A percentile compares a stretch with the other conserved stretches of the same genome.
Evolutionary conservation across 2,329 filamentous ascomycete genomes (phyloP).

Genomic region (Ophiostoma populinum): DNA sequence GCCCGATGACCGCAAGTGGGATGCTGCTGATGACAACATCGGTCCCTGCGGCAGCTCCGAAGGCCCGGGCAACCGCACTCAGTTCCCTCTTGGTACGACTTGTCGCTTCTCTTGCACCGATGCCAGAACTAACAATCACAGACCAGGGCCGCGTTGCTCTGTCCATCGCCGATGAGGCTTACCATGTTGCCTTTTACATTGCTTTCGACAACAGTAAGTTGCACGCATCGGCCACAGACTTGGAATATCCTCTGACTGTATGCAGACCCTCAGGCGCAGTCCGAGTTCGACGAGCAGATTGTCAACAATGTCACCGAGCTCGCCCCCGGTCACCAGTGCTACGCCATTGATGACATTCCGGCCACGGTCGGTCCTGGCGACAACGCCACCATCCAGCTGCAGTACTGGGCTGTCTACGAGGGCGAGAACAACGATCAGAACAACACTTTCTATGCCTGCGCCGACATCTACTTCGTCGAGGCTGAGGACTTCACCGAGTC

Average conservation of each 20-base stretch:
- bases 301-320: slow-evolving; percentile 16
- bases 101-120: no score
- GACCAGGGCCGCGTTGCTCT: slow-evolving; percentile 10
- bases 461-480: slow-evolving; percentile 16
- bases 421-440: slow-evolving; percentile 13
- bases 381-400: slow-evolving; percentile 21
- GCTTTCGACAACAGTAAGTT: slow-evolving; percentile 21
- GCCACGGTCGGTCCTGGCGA: slow-evolving; percentile 14
- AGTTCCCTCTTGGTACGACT: slow-evolving; percentile 31
- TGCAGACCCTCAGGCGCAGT: slow-evolving; percentile 17
- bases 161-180: slow-evolving; percentile 11
- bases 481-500: slow-evolving; percentile 14
- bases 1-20: slow-evolving; percentile 33
- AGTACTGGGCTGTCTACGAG: slow-evolving; percentile 18
- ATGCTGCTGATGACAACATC: slow-evolving; percentile 29
- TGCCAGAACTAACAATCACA: background rate
- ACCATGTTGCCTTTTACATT: slow-evolving; percentile 11
- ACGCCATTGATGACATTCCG: slow-evolving; percentile 16
- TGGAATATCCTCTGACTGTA: background rate
- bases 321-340: slow-evolving; percentile 21
- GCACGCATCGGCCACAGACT: background rate
- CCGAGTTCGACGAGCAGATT: slow-evolving; percentile 17
- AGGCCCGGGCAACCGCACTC: slow-evolving; percentile 27
- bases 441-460: slow-evolving; percentile 22
- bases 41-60: slow-evolving; percentile 32